Conservation (phyloP, 2,329 filamentous ascomycete genomes). For the Xylariaceae sp. region DNA sequence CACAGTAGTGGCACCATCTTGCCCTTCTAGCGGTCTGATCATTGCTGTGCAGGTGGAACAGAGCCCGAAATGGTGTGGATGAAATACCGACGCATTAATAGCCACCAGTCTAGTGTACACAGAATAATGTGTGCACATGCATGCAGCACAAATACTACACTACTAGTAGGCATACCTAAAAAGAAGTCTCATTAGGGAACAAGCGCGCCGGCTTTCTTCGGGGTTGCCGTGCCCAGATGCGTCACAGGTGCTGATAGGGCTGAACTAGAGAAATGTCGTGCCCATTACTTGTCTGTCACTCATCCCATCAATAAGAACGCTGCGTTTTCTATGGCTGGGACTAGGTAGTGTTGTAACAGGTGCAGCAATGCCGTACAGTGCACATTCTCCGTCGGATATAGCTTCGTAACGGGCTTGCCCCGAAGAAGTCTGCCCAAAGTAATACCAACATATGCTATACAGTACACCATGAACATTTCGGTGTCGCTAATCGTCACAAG, state of each 20-base stretch:
- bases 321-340: background rate
- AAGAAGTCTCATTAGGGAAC: constrained; percentile 8
- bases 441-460: too few species aligned
- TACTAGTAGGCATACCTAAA: constrained; percentile 19
- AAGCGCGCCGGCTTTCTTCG: constrained; percentile 25
- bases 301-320: constrained; percentile 7
- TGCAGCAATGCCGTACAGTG: background rate
- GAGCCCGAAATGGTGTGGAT: constrained; percentile 26
- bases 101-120: constrained; percentile 7
- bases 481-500: constrained; percentile 11
- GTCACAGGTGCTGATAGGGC: constrained; percentile 33
- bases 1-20: constrained; percentile 26
- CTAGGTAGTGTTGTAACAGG: background rate
- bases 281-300: constrained; percentile 3
- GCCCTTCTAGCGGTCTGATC: constrained; percentile 30
- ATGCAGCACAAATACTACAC: too few species aligned
- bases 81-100: constrained; percentile 30
- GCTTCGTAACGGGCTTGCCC: too few species aligned
- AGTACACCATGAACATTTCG: background rate
- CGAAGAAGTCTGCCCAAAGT: too few species aligned
- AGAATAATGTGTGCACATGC: background rate
- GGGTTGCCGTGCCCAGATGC: constrained; percentile 31
- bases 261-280: constrained; percentile 26
- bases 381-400: too few species aligned
- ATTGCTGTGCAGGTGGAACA: constrained; percentile 22